phyloP scores from a whole-genome alignment of 225 moss, liverwort and hornwort genomes.

The Rhytidiadelphus loreus region DNA sequence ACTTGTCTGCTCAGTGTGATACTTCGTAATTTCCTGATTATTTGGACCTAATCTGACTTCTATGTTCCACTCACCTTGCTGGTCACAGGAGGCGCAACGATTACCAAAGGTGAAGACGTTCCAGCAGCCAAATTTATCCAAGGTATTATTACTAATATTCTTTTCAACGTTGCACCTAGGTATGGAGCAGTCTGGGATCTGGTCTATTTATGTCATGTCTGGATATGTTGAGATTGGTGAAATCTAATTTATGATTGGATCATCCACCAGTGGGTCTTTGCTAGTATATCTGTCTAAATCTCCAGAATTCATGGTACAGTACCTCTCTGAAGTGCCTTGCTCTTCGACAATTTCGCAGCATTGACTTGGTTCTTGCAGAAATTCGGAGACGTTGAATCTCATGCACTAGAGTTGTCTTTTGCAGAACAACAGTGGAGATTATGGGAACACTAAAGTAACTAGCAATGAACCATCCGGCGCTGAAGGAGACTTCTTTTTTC shows the following conservation, averaged over 20 bases:
- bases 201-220: not conserved
- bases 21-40: not conserved
- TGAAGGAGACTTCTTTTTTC: constrained; percentile 20
- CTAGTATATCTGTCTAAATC: not conserved
- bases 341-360: not conserved
- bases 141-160: not conserved
- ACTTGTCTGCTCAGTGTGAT: not conserved
- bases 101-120: not conserved
- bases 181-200: not conserved
- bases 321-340: not conserved
- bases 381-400: not conserved
- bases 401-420: not conserved
- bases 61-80: not conserved
- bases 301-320: not conserved
- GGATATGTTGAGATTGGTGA: not conserved
- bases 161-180: not conserved
- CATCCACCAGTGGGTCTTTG: not conserved
- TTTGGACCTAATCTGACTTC: not conserved
- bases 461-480: constrained; percentile 2
- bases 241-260: not conserved
- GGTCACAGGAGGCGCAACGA: constrained; percentile 8
- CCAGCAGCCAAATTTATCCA: constrained; percentile 4
- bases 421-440: constrained; percentile 17
- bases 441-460: not conserved
- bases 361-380: not conserved